A percentile compares a stretch with the other conserved stretches of the same genome.
Evolutionary conservation across 2,329 filamentous ascomycete genomes (phyloP).

Genomic region (Sclerotinia subarctica): DNA sequence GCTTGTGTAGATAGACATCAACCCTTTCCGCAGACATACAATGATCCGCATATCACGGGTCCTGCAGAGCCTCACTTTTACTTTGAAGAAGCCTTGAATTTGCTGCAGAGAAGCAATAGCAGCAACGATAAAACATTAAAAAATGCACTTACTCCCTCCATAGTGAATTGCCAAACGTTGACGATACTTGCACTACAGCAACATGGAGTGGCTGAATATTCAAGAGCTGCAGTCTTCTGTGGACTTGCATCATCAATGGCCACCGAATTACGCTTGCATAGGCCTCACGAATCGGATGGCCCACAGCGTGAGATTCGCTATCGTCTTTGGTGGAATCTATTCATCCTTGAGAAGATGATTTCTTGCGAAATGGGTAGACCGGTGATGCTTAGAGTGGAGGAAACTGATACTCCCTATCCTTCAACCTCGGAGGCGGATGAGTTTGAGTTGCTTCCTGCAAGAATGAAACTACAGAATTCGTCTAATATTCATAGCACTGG

Average conservation of each 20-base stretch:
- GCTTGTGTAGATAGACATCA: constrained; percentile 33
- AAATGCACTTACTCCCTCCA: constrained; percentile 32
- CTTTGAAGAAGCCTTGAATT: constrained; percentile 24
- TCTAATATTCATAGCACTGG: constrained; percentile 23
- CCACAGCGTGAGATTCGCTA: constrained; percentile 33
- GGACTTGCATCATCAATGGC: constrained; percentile 36
- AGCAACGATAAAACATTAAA: constrained; percentile 22
- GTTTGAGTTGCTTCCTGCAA: constrained; percentile 35
- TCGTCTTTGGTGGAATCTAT: constrained; percentile 38
- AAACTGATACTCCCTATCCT: constrained; percentile 35
- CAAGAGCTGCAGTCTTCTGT: constrained; percentile 33
- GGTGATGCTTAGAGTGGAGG: constrained; percentile 32
- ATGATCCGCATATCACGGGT: constrained; percentile 23
- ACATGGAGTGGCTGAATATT: constrained; percentile 36
- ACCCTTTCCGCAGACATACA: constrained; percentile 21
- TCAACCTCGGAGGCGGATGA: constrained; percentile 36
- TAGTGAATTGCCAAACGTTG: constrained; percentile 35
- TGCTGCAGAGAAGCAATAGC: constrained; percentile 28
- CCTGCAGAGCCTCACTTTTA: constrained; percentile 13
- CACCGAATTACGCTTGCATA: constrained; percentile 35
- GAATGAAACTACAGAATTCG: constrained; percentile 10
- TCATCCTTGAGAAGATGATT: constrained; percentile 38
- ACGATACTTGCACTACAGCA: constrained; percentile 35
- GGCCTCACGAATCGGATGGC: constrained; percentile 28
- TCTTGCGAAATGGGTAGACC: constrained; percentile 35